Conservation (phyloP, 2,329 filamentous ascomycete genomes). For the Paecilomyces fulvus region DNA sequence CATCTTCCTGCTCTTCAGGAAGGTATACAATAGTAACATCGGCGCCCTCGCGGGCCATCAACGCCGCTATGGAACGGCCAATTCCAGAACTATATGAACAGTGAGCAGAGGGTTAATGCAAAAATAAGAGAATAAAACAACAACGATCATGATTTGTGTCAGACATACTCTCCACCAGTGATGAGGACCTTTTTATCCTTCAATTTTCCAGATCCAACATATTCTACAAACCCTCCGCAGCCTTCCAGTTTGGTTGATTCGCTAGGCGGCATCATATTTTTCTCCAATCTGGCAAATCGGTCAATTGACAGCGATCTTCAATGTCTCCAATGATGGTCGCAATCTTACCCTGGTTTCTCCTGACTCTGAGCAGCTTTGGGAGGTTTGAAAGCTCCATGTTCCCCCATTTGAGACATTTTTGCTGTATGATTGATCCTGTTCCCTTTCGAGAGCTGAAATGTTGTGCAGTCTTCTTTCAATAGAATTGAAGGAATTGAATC, state of each 20-base stretch:
- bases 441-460: background rate
- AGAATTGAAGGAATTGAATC: background rate
- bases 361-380: constrained; percentile 16
- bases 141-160: background rate
- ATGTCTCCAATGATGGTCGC: background rate
- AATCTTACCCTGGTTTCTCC: constrained; percentile 18
- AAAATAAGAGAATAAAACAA: too few species aligned
- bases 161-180: constrained; percentile 47
- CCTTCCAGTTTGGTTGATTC: constrained; percentile 27
- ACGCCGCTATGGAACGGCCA: constrained; percentile 45
- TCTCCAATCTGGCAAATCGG: constrained; percentile 9
- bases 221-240: constrained; percentile 21
- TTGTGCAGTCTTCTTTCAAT: background rate
- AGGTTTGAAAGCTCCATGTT: constrained; percentile 15
- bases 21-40: constrained; percentile 50
- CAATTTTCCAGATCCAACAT: constrained; percentile 42
- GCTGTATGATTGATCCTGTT: background rate
- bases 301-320: background rate
- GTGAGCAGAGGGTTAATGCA: background rate
- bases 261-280: constrained; percentile 20
- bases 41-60: constrained; percentile 52
- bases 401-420: constrained; percentile 17
- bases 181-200: constrained; percentile 45
- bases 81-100: constrained; percentile 42
- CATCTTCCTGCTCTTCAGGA: constrained; percentile 49